These are phyloP conservation scores for Neckera pumila DNA, from an alignment of 225 moss, liverwort and hornwort genomes.

Conservation along the genomic window DNA sequence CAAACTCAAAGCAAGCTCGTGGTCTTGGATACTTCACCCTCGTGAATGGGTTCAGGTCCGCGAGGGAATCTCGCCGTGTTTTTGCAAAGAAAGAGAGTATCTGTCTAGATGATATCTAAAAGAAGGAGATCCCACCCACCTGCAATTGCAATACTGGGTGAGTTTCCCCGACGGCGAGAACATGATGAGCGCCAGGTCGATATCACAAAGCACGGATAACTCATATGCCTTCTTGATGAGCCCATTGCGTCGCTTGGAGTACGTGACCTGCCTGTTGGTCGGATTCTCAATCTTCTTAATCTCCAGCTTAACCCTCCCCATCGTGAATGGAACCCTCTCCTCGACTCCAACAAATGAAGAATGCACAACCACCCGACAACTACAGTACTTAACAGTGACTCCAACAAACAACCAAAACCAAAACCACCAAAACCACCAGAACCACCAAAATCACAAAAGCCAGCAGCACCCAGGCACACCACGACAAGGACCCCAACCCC, in stretches of 20 bases:
- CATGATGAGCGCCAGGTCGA: slow-evolving; percentile 55
- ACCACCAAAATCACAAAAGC: background rate
- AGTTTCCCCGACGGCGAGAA: slow-evolving; percentile 54
- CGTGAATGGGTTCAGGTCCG: background rate
- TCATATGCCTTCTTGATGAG: slow-evolving; percentile 63
- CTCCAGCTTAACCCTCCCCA: slow-evolving; percentile 55
- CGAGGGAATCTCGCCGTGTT: background rate
- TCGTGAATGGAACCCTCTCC: background rate
- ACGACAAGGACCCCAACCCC: background rate
- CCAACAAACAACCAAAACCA: background rate
- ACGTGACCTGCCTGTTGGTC: slow-evolving; percentile 51
- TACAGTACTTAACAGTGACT: too few relatives aligned
- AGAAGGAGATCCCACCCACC: background rate
- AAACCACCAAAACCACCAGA: background rate
- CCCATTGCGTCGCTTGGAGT: slow-evolving; percentile 51
- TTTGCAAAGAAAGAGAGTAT: background rate
- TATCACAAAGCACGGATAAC: slow-evolving; percentile 49
- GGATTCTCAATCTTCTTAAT: slow-evolving; percentile 66
- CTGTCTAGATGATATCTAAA: too few relatives aligned
- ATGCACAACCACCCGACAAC: too few relatives aligned
- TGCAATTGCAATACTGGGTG: slow-evolving; percentile 50
- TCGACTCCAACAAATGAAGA: background rate
- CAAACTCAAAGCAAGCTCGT: background rate
- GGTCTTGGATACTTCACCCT: background rate
- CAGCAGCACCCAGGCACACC: background rate